Evolutionary conservation across 2,329 filamentous ascomycete species (phyloP).

Genomic region (Ceratocystis variospora): DNA sequence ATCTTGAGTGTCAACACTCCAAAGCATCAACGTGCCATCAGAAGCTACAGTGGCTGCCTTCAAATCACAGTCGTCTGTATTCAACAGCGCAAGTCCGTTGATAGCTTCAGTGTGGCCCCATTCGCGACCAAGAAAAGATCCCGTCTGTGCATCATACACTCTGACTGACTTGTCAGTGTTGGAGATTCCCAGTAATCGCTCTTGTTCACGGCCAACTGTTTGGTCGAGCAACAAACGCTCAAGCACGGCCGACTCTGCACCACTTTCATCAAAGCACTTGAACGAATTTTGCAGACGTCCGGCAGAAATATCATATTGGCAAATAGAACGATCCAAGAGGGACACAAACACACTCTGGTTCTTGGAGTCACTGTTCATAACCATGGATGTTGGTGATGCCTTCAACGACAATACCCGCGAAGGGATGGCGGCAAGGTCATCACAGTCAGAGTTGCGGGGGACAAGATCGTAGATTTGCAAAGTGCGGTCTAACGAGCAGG

Average conservation of each 20-base stretch:
- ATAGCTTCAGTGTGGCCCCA: slow-evolving; percentile 94
- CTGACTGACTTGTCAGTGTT: slow-evolving; percentile 93
- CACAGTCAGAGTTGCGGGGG: slow-evolving; percentile 49
- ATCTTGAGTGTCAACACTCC: slow-evolving; percentile 41
- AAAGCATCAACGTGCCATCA: slow-evolving; percentile 74
- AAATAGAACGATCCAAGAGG: slow-evolving; percentile 45
- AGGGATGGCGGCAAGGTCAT: slow-evolving; percentile 62
- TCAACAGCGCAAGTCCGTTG: slow-evolving; percentile 64
- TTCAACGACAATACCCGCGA: slow-evolving; percentile 68
- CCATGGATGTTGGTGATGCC: slow-evolving; percentile 75
- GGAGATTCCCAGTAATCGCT: slow-evolving; percentile 72
- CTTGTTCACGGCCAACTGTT: slow-evolving; percentile 40
- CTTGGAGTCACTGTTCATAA: slow-evolving; percentile 48
- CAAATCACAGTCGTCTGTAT: slow-evolving; percentile 41
- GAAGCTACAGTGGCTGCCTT: slow-evolving; percentile 60
- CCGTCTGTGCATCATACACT: slow-evolving; percentile 68
- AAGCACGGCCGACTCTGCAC: slow-evolving; percentile 67
- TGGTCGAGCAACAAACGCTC: slow-evolving; percentile 58
- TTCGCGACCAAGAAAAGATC: slow-evolving; percentile 68
- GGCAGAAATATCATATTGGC: slow-evolving; percentile 48
- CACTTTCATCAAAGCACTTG: slow-evolving; percentile 69
- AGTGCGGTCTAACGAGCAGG: slow-evolving; percentile 77
- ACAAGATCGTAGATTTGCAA: slow-evolving; percentile 70
- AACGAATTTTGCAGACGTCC: slow-evolving; percentile 61
- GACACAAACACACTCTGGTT: slow-evolving; percentile 40